phyloP scores from a whole-genome alignment of 2,329 filamentous ascomycete species.

The Mollisiaceae sp. region DNA sequence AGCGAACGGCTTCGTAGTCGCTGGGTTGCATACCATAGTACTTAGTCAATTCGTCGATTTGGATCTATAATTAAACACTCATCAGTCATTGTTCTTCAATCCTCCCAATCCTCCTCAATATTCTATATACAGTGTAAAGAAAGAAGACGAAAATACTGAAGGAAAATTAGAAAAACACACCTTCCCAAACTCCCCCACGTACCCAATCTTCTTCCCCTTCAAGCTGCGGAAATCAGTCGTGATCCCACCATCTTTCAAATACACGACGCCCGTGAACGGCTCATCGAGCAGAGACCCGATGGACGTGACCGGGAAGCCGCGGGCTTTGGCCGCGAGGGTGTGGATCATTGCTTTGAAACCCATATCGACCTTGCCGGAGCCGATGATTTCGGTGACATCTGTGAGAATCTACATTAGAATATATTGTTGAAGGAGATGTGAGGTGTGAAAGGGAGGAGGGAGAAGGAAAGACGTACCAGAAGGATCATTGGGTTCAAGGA shows the following conservation, averaged over 20 bases:
- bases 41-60: conserved; percentile 80
- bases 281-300: conserved; percentile 79
- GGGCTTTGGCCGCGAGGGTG: conserved; percentile 77
- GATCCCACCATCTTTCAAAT: conserved; percentile 76
- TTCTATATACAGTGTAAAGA: background rate
- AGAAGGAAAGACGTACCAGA: conserved; percentile 55
- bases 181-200: conserved; percentile 81
- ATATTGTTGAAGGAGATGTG: background rate
- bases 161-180: conserved; percentile 36
- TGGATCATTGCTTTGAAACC: conserved; percentile 88
- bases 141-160: background rate
- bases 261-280: conserved; percentile 80
- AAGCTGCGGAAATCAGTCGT: conserved; percentile 76
- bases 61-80: conserved; percentile 58
- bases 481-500: conserved; percentile 79
- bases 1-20: conserved; percentile 78
- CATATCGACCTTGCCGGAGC: conserved; percentile 75
- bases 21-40: conserved; percentile 76
- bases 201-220: conserved; percentile 78
- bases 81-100: conserved; percentile 2
- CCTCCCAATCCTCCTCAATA: background rate
- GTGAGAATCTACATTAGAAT: conserved; percentile 17
- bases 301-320: conserved; percentile 73
- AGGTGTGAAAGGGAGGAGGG: background rate
- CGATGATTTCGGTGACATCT: conserved; percentile 84